These are phyloP conservation scores for Dicorynia guianensis DNA, from an alignment of 306 rosid species.

Conservation along the genomic window DNA sequence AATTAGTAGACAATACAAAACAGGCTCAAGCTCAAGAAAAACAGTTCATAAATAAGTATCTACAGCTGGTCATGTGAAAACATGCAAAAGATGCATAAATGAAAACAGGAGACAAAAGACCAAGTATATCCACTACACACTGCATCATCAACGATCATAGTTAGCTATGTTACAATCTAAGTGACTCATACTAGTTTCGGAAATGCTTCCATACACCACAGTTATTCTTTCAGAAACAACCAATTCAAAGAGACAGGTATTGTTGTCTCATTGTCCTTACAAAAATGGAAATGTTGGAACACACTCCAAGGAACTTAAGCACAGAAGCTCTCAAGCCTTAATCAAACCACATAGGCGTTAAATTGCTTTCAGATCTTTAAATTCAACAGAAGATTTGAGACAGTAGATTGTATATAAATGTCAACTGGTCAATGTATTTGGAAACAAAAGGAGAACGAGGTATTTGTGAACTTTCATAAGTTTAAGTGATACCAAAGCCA, in stretches of 20 bases:
- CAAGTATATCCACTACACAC: not conserved
- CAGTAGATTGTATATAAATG: not conserved
- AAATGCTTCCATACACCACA: constrained; percentile 1
- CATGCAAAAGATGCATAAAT: constrained; percentile 11
- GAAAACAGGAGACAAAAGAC: constrained; percentile 11
- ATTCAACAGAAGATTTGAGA: constrained; percentile 12
- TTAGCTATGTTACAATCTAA: constrained; percentile 14
- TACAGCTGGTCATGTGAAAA: constrained; percentile 28
- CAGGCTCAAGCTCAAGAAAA: constrained; percentile 28
- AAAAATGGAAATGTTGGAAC: not conserved
- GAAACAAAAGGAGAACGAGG: constrained; percentile 2
- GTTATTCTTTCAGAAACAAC: not conserved
- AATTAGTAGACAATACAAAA: constrained; percentile 28
- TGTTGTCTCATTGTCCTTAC: not conserved
- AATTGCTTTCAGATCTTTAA: constrained; percentile 7
- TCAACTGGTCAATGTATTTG: not conserved
- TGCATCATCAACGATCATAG: constrained; percentile 16
- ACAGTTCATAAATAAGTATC: constrained; percentile 10
- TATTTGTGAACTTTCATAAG: not conserved
- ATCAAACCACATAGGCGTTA: not conserved
- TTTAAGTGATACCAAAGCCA: not conserved
- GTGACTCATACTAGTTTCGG: constrained; percentile 8
- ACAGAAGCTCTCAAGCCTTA: constrained; percentile 21
- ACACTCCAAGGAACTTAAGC: constrained; percentile 3
- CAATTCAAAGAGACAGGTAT: not conserved